phyloP scores from a whole-genome alignment of 164 flowering plant genomes.

The Paratinospora sagittata region DNA sequence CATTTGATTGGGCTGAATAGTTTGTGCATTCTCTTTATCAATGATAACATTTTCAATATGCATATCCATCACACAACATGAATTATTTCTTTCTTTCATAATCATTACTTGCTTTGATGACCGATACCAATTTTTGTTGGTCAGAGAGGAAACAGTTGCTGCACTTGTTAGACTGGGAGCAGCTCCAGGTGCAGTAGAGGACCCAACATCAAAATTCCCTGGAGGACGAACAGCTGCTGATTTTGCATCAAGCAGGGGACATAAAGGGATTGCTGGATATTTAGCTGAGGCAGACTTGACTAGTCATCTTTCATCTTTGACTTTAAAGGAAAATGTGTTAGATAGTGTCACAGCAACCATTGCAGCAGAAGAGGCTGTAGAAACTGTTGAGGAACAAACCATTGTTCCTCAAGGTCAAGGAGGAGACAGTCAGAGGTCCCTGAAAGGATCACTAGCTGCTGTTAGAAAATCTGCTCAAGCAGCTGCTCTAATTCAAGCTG shows the following conservation, averaged over 20 bases:
- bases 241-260: slow-evolving; percentile 64
- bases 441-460: slow-evolving; percentile 54
- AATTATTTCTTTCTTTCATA: neutral
- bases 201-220: slow-evolving; percentile 60
- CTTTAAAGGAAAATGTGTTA: slow-evolving; percentile 21
- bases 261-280: slow-evolving; percentile 76
- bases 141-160: slow-evolving; percentile 58
- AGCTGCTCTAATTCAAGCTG: slow-evolving; percentile 57
- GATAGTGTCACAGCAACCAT: slow-evolving; percentile 28
- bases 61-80: neutral
- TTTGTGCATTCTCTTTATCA: too few species aligned
- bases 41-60: neutral
- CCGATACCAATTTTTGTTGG: neutral
- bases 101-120: neutral
- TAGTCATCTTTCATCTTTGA: slow-evolving; percentile 37
- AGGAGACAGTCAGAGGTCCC: slow-evolving; percentile 26
- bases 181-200: slow-evolving; percentile 54
- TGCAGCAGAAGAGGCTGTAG: slow-evolving; percentile 35
- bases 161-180: slow-evolving; percentile 50
- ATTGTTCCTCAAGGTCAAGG: slow-evolving; percentile 18
- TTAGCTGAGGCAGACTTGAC: slow-evolving; percentile 60
- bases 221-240: slow-evolving; percentile 73
- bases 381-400: too few species aligned
- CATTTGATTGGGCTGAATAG: neutral
- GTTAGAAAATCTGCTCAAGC: slow-evolving; percentile 60